phyloP scores from a whole-genome alignment of 257 asterid genomes.

The Petunia secreta region DNA sequence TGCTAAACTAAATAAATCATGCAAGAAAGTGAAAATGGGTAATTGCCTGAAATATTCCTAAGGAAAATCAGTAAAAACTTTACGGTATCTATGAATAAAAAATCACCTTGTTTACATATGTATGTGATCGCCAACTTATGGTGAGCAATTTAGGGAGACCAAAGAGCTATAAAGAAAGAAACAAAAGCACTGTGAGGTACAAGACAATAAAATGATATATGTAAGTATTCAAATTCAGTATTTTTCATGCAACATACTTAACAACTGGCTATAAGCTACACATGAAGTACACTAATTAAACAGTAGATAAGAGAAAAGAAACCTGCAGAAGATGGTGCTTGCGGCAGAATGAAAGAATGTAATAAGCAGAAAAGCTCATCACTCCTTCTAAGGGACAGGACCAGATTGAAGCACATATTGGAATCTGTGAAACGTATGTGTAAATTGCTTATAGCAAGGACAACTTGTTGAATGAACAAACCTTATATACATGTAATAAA shows the following conservation, averaged over 20 bases:
- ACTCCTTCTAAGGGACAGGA: constrained; percentile 80
- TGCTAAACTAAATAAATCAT: not conserved
- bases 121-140: constrained; percentile 67
- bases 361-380: constrained; percentile 72
- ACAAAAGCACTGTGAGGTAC: not conserved
- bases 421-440: constrained; percentile 47
- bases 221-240: not conserved
- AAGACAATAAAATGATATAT: not conserved
- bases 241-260: too few species aligned
- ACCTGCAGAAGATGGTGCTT: constrained; percentile 93
- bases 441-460: too few species aligned
- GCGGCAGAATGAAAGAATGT: constrained; percentile 81
- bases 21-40: not conserved
- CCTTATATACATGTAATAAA: too few species aligned
- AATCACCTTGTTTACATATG: constrained; percentile 59
- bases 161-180: constrained; percentile 47
- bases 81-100: not conserved
- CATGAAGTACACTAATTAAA: too few species aligned
- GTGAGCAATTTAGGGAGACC: constrained; percentile 92
- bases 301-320: not conserved
- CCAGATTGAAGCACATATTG: constrained; percentile 94
- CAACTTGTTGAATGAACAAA: too few species aligned
- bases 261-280: too few species aligned
- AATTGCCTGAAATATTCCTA: not conserved
- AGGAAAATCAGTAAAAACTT: not conserved